Evolutionary conservation across 345 rosid species (phyloP).

Genomic region (Corchorus capsularis): DNA sequence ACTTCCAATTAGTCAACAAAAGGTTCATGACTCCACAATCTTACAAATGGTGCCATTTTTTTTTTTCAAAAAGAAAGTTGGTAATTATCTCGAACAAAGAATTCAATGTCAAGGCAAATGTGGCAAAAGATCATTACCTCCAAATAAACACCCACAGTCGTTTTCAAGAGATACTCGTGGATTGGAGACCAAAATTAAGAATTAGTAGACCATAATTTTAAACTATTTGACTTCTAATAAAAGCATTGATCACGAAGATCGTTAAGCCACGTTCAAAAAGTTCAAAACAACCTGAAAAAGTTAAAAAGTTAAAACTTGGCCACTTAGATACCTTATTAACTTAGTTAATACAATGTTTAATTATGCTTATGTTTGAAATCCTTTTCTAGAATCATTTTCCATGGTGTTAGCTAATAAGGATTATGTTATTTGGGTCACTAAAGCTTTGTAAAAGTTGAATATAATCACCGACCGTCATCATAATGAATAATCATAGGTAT

Average conservation of each 20-base stretch:
- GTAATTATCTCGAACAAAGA: conserved; percentile 5
- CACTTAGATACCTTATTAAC: neutral
- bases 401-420: conserved; percentile 1
- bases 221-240: conserved; percentile 24
- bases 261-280: conserved; percentile 29
- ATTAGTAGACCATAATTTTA: neutral
- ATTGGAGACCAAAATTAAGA: neutral
- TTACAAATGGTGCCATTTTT: conserved; percentile 8
- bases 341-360: conserved; percentile 11
- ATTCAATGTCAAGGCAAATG: conserved; percentile 16
- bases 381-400: neutral
- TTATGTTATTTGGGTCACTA: conserved; percentile 14
- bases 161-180: conserved; percentile 29
- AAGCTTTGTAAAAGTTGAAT: neutral
- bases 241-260: conserved; percentile 13
- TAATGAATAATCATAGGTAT: neutral
- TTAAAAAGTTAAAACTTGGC: neutral
- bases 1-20: conserved; percentile 4
- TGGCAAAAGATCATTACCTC: conserved; percentile 18
- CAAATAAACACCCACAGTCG: neutral
- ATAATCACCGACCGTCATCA: neutral
- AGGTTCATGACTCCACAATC: conserved; percentile 12
- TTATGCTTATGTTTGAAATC: neutral
- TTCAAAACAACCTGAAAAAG: neutral
- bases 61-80: neutral